phyloP scores from a whole-genome alignment of 2,329 filamentous ascomycete genomes.

The Calonectria hawksworthii region DNA sequence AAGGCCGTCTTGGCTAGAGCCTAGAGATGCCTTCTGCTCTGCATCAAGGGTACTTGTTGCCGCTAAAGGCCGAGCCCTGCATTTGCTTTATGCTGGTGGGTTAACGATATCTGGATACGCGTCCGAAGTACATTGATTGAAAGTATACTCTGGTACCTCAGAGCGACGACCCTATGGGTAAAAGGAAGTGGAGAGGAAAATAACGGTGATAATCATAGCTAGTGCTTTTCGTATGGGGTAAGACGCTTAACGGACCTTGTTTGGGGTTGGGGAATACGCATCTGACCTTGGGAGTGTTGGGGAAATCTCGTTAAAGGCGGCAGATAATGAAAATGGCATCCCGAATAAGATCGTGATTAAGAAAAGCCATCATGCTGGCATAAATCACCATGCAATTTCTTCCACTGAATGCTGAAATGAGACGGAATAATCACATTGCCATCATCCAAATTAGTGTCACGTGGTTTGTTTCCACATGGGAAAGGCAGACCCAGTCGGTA shows the following conservation, averaged over 20 bases:
- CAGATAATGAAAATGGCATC: not conserved
- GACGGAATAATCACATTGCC: not conserved
- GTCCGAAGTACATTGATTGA: not conserved
- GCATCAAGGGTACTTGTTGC: not conserved
- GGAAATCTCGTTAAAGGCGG: not conserved
- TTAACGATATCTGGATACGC: not conserved
- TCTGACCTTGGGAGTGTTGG: not conserved
- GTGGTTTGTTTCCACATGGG: not conserved
- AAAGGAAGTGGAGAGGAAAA: not conserved
- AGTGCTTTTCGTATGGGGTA: not conserved
- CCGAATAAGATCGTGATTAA: too few species aligned
- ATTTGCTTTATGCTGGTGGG: not conserved
- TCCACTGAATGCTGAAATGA: not conserved
- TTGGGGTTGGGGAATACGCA: not conserved
- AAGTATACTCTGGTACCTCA: not conserved
- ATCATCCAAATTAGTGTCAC: not conserved
- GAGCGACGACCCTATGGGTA: too few species aligned
- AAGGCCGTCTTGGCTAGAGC: not conserved
- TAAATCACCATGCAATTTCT: not conserved
- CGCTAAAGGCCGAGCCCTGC: not conserved
- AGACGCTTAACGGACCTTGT: not conserved
- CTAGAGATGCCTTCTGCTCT: not conserved
- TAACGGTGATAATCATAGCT: not conserved
- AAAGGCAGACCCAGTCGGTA: not conserved
- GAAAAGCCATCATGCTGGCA: too few species aligned